These are phyloP conservation scores for Aureobasidium sp. DNA, from an alignment of 2,329 filamentous ascomycete species.

Conservation along the genomic window DNA sequence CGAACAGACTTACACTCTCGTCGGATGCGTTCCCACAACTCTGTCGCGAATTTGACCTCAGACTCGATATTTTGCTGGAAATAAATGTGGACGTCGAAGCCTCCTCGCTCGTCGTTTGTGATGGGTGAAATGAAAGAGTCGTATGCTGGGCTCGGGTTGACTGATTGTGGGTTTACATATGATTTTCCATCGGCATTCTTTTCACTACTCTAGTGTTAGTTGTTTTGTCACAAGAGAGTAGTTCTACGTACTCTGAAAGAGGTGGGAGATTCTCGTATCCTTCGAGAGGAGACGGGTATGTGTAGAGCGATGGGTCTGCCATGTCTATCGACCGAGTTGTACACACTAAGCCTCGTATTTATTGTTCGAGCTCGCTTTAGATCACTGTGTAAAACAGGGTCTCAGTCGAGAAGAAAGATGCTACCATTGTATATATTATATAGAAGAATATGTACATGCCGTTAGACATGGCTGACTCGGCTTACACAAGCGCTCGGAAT, in stretches of 20 bases:
- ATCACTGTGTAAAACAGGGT: background rate
- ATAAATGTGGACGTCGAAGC: slow-evolving; percentile 85
- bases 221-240: too few relatives aligned
- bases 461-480: background rate
- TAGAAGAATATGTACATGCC: background rate
- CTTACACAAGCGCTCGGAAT: slow-evolving; percentile 15
- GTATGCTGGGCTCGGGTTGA: slow-evolving; percentile 59
- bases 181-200: slow-evolving; percentile 69
- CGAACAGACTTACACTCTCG: slow-evolving; percentile 58
- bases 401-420: background rate
- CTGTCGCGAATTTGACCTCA: slow-evolving; percentile 61
- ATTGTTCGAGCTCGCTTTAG: too few relatives aligned
- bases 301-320: slow-evolving; percentile 46
- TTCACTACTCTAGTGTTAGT: slow-evolving; percentile 38
- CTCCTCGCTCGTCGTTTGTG: slow-evolving; percentile 58
- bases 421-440: background rate
- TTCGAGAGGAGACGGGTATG: slow-evolving; percentile 49
- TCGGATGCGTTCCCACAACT: slow-evolving; percentile 71
- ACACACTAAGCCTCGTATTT: background rate
- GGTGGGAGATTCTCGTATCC: slow-evolving; percentile 45
- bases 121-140: slow-evolving; percentile 62
- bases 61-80: slow-evolving; percentile 57
- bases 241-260: slow-evolving; percentile 35
- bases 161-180: slow-evolving; percentile 58
- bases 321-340: slow-evolving; percentile 27